These are phyloP conservation scores for Kodamaea kakaduensis DNA, from an alignment of 805 yeast genomes.

Conservation along the genomic window DNA sequence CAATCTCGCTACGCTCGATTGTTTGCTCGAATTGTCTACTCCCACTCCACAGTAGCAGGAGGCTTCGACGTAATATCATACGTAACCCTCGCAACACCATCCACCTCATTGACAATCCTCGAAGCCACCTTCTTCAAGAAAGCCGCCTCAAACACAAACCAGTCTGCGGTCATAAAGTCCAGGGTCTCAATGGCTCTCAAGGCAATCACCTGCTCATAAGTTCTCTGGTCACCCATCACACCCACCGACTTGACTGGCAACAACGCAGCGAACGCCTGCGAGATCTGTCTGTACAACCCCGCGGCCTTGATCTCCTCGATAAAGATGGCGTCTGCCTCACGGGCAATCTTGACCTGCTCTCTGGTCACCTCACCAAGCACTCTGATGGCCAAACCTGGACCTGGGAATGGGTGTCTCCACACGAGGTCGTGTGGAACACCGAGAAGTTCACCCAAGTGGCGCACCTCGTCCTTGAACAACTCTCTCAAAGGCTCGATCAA, in stretches of 20 bases:
- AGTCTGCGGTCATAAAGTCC: slow-evolving; percentile 99
- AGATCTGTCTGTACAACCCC: slow-evolving; percentile 86
- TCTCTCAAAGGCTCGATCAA: slow-evolving; percentile 98
- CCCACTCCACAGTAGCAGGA: slow-evolving; percentile 99
- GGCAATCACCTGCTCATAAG: slow-evolving; percentile 98
- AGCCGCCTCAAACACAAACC: slow-evolving; percentile 90
- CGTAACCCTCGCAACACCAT: slow-evolving; percentile 98
- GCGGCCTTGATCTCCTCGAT: slow-evolving; percentile 93
- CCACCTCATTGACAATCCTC: slow-evolving; percentile 97
- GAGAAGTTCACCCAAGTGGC: slow-evolving; percentile 89
- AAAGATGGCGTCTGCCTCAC: slow-evolving; percentile 94
- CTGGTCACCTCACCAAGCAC: slow-evolving; percentile 95
- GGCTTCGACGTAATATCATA: slow-evolving; percentile 99
- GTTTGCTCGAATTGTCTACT: slow-evolving; percentile 42
- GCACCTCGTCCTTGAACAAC: slow-evolving; percentile 97
- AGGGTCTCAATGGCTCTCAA: slow-evolving; percentile 96
- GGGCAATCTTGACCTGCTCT: slow-evolving; percentile 90
- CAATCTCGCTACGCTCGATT: no score
- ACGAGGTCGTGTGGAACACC: slow-evolving; percentile 96
- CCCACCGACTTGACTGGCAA: slow-evolving; percentile 98
- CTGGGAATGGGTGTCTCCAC: slow-evolving; percentile 99
- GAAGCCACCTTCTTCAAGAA: slow-evolving; percentile 92
- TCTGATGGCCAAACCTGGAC: slow-evolving; percentile 99
- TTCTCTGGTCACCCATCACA: slow-evolving; percentile 99
- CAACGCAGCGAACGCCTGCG: slow-evolving; percentile 97